Base-by-base conservation (phyloP, 768 basidiomycete species). In the Phallus indusiatus region DNA sequence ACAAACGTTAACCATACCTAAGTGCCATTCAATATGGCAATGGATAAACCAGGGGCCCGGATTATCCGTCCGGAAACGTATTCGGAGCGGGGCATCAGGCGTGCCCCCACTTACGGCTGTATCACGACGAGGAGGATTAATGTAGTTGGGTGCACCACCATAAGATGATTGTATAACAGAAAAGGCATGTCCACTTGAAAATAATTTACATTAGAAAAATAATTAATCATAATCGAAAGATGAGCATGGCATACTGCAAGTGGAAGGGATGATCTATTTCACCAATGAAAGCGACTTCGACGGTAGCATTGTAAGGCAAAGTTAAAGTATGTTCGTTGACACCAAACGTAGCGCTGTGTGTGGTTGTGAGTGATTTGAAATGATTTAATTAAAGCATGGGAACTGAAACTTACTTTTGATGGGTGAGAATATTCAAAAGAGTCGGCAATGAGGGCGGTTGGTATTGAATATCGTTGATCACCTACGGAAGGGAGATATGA, bases 31-130 rank as follows among this genome's bases (percentile, higher is more conserved):
- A 7, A 28, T 28, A 28, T 28, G 28, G 7, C 28, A 35, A 46
- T 36, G 16, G 33, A 24, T 2, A 11, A 24, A 48, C 78, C 77
- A 80, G 5, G 77, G 76, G 1, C 81, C 81, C 35, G 79, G 66
- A 59, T 81, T 81, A 53, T 81, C 75, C 1, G 80, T 80, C 1
- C 65, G 67, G 66, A 81, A 81, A 1, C 81, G 71, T 58, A 83
- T 74, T 0, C 76, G 75, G n/a, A 76, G 73, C 55, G 73, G 73
- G 60, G 73, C 72, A 1, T 69, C 71, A 0, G 60, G 56, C 4
- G 55, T 51, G 2, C 75, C 77, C 16, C 56, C 42, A 42, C 56
- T 57, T 7, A 49, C 24, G 10, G 52, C 50, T 2, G 53, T 50
- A 46, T 61, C 61, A 22, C 61, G 48, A n/a, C 51, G 48, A 53